These are phyloP conservation scores for Coniochaeta sp. DNA, from an alignment of 2,329 filamentous ascomycete species.

Conservation along the genomic window DNA sequence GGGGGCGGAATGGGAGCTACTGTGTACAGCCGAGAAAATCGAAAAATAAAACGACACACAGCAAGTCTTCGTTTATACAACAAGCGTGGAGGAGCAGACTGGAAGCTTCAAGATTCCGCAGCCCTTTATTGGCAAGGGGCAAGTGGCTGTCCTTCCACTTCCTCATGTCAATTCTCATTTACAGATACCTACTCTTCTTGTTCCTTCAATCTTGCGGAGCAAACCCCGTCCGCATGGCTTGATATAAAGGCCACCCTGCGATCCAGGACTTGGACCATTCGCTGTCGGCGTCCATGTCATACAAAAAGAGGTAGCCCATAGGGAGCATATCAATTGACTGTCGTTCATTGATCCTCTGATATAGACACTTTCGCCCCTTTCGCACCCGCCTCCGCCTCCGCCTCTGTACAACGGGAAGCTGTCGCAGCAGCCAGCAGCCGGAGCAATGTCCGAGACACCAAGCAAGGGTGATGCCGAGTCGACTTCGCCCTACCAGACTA, in stretches of 20 bases:
- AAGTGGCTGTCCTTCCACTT: background rate
- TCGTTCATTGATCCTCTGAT: background rate
- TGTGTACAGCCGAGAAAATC: background rate
- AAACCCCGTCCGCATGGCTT: background rate
- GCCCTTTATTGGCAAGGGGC: background rate
- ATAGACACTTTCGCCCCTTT: background rate
- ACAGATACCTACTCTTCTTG: background rate
- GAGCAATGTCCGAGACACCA: constrained; percentile 1
- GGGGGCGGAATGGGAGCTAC: background rate
- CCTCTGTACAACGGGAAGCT: background rate
- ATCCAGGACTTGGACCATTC: background rate
- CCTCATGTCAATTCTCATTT: background rate
- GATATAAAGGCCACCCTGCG: background rate
- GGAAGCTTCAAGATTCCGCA: background rate
- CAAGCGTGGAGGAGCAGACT: background rate
- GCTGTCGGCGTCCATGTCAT: background rate
- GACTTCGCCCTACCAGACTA: constrained; percentile 24
- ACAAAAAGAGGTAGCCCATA: background rate
- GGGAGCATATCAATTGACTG: background rate
- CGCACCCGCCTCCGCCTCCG: background rate
- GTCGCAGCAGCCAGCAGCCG: background rate
- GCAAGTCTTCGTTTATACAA: too few relatives aligned
- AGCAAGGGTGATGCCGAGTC: constrained; percentile 1
- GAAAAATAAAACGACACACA: background rate
- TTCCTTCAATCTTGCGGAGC: background rate